Percentiles rank a stretch among this genome's conserved stretches.
phyloP scores from a whole-genome alignment of 108 stramenopile species.

The Seminavis robusta region DNA sequence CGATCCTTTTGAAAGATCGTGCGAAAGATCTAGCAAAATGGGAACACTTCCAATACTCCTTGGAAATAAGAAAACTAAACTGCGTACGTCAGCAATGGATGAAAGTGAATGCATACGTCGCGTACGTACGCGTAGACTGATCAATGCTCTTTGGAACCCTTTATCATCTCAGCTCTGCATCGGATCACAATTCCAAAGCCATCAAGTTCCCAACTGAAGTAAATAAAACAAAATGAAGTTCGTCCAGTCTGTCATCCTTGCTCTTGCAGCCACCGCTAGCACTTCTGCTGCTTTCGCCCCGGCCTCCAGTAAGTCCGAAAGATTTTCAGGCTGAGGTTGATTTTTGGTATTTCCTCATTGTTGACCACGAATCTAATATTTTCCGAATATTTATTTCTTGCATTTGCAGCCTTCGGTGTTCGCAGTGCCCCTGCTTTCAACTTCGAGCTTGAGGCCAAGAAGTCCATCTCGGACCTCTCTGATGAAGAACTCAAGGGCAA shows the following conservation, averaged over 20 bases:
- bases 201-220: too few species aligned
- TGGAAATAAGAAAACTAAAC: too few species aligned
- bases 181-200: too few species aligned
- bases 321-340: neutral
- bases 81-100: too few species aligned
- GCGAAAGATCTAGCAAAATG: too few species aligned
- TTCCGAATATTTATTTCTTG: neutral
- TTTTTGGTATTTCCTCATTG: neutral
- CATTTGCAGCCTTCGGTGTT: conserved; percentile 60
- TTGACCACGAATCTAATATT: neutral
- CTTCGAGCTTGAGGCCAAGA: conserved; percentile 89
- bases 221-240: conserved; percentile 64
- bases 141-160: too few species aligned
- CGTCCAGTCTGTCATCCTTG: conserved; percentile 57
- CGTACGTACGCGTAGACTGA: too few species aligned
- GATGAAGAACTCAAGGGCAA: conserved; percentile 95
- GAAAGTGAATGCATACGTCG: too few species aligned
- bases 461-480: conserved; percentile 89
- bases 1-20: too few species aligned
- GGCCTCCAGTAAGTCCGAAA: conserved; percentile 49
- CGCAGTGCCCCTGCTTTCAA: conserved; percentile 37
- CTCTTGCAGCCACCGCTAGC: conserved; percentile 54
- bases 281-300: conserved; percentile 75
- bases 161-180: too few species aligned
- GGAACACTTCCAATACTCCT: too few species aligned